Conservation (phyloP, 2,329 filamentous ascomycete species). For the Xylariaceae sp. region DNA sequence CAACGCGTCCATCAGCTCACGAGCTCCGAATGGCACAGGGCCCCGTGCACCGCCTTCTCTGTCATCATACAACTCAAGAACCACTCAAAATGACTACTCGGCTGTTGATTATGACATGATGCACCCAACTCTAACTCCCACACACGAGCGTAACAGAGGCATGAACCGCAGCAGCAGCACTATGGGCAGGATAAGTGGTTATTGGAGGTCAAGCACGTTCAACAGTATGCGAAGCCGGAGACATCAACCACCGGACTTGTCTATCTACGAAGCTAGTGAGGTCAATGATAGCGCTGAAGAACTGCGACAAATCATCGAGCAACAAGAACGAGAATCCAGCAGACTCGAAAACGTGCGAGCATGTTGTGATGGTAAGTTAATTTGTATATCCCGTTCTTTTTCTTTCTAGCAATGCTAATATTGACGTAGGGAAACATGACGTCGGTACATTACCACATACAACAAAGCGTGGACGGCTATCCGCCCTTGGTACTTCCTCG, state of each 20-base stretch:
- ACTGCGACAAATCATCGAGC: conserved; percentile 72
- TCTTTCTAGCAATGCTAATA: neutral
- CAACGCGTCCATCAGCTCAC: conserved; percentile 59
- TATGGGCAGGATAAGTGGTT: conserved; percentile 56
- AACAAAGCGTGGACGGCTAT: conserved; percentile 43
- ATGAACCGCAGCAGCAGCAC: conserved; percentile 46
- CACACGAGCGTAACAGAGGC: conserved; percentile 37
- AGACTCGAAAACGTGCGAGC: conserved; percentile 91
- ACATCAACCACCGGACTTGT: conserved; percentile 39
- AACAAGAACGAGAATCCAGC: conserved; percentile 71
- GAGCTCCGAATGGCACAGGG: conserved; percentile 41
- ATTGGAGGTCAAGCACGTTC: conserved; percentile 54
- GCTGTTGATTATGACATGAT: conserved; percentile 45
- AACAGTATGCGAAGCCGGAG: conserved; percentile 52
- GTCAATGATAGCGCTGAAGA: conserved; percentile 80
- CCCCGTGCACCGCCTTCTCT: conserved; percentile 60
- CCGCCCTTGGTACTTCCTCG: conserved; percentile 28
- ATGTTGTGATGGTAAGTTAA: conserved; percentile 85
- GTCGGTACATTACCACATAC: conserved; percentile 56
- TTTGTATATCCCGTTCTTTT: neutral
- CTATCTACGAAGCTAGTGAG: conserved; percentile 59
- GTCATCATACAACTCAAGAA: conserved; percentile 76
- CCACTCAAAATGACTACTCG: conserved; percentile 63
- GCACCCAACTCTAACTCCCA: conserved; percentile 55
- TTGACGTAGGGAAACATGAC: conserved; percentile 65